Conservation (phyloP, 2,329 filamentous ascomycete species). For the Pseudogymnoascus pannorum region DNA sequence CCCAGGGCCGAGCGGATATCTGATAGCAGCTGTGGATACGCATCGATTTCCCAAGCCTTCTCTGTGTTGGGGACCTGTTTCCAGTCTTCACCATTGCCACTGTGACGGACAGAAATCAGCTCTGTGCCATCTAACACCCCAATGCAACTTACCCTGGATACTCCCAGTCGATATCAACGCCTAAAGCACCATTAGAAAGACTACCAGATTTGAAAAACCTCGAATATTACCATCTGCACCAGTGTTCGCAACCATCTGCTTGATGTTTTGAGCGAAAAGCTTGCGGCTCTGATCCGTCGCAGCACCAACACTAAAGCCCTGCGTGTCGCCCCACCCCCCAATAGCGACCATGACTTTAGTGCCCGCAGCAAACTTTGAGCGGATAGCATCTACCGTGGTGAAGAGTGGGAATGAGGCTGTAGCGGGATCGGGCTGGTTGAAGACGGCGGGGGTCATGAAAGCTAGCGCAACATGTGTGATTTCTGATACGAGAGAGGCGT, state of each 20-base stretch:
- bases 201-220: background rate
- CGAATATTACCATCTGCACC: slow-evolving; percentile 58
- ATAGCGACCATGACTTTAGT: slow-evolving; percentile 64
- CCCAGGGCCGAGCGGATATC: slow-evolving; percentile 53
- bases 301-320: slow-evolving; percentile 53
- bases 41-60: slow-evolving; percentile 54
- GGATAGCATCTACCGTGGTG: slow-evolving; percentile 41
- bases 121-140: background rate
- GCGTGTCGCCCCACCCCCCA: slow-evolving; percentile 66
- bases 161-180: slow-evolving; percentile 38
- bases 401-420: slow-evolving; percentile 43
- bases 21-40: slow-evolving; percentile 53
- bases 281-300: slow-evolving; percentile 43
- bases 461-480: slow-evolving; percentile 53
- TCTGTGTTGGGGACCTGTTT: slow-evolving; percentile 53
- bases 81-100: slow-evolving; percentile 65
- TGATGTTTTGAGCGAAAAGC: slow-evolving; percentile 57
- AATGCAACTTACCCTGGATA: slow-evolving; percentile 40
- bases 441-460: slow-evolving; percentile 47
- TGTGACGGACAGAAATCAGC: background rate
- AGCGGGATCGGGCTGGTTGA: slow-evolving; percentile 36
- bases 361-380: slow-evolving; percentile 39
- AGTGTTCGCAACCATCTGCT: slow-evolving; percentile 51
- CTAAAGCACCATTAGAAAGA: slow-evolving; percentile 18
- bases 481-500: slow-evolving; percentile 29